Evolutionary conservation across 73 alveolate species (phyloP).

Genomic region (Loxodes magnus): DNA sequence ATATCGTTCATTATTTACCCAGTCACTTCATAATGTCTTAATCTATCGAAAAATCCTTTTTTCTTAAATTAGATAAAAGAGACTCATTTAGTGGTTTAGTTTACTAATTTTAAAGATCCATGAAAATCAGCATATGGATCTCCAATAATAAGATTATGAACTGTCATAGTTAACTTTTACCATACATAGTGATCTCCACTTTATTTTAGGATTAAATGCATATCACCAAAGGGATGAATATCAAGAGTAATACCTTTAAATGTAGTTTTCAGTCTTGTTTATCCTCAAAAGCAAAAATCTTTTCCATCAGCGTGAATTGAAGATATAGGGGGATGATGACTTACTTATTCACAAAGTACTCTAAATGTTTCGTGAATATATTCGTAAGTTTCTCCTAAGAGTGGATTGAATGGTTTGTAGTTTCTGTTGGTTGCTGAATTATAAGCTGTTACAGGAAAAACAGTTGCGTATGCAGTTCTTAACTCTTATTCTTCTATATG

Average conservation of each 20-base stretch:
- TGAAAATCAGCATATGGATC: conserved; percentile 37
- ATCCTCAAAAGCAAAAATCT: conserved; percentile 29
- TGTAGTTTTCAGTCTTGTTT: conserved; percentile 22
- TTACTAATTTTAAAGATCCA: conserved; percentile 37
- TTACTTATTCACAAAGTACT: conserved; percentile 71
- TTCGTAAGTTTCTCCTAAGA: conserved; percentile 83
- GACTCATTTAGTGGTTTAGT: conserved; percentile 27
- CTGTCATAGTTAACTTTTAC: conserved; percentile 23
- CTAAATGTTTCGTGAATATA: conserved; percentile 38
- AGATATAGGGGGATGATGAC: conserved; percentile 92
- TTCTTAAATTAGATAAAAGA: conserved; percentile 35
- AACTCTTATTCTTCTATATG: conserved; percentile 9
- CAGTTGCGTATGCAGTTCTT: conserved; percentile 35
- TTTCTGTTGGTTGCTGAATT: conserved; percentile 23
- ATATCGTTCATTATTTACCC: conserved; percentile 23
- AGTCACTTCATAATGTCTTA: conserved; percentile 14
- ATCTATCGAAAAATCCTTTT: conserved; percentile 31
- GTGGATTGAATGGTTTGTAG: conserved; percentile 69
- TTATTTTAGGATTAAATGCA: conserved; percentile 12
- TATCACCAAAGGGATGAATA: conserved; percentile 33
- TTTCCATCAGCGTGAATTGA: conserved; percentile 55
- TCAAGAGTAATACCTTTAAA: conserved; percentile 45
- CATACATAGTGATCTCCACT: conserved; percentile 27
- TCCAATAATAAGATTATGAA: conserved; percentile 47
- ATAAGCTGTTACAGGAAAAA: conserved; percentile 17